Conservation (phyloP, 164 flowering plant species). For the Vitis riparia region DNA sequence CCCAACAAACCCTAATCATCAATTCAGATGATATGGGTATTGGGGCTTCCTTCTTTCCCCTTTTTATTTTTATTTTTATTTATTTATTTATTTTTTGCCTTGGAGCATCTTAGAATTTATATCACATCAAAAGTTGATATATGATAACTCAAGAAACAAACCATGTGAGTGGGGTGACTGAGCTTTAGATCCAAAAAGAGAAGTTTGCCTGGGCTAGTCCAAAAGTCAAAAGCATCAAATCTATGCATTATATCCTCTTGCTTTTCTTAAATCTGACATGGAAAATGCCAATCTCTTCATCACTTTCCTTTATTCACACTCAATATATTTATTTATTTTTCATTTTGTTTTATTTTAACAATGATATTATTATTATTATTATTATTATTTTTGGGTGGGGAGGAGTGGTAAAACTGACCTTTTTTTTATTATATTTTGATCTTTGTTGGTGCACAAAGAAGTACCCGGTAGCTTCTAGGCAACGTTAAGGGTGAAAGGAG, state of each 20-base stretch:
- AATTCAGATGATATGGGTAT: constrained; percentile 12
- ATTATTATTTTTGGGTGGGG: too few species aligned
- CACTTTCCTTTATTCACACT: too few species aligned
- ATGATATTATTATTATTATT: too few species aligned
- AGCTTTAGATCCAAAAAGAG: constrained; percentile 44
- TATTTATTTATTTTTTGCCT: constrained; percentile 4
- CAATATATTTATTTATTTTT: too few species aligned
- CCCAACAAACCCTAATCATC: constrained; percentile 38
- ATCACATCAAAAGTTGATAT: constrained; percentile 6
- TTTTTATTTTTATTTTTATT: constrained; percentile 13
- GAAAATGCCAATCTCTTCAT: too few species aligned
- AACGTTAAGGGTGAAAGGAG: too few species aligned
- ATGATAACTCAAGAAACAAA: constrained; percentile 31
- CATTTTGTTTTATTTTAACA: too few species aligned
- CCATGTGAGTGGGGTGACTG: constrained; percentile 44
- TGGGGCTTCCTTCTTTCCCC: neutral
- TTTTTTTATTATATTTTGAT: too few species aligned
- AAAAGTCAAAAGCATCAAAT: constrained; percentile 50
- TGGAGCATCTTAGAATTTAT: constrained; percentile 8
- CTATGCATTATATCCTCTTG: neutral
- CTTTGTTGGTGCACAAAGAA: too few species aligned
- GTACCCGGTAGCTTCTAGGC: too few species aligned
- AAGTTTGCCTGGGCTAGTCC: constrained; percentile 34
- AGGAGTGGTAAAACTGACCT: too few species aligned
- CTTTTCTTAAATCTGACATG: too few species aligned